phyloP scores from a whole-genome alignment of 306 rosid genomes.

The Benincasa hispida region DNA sequence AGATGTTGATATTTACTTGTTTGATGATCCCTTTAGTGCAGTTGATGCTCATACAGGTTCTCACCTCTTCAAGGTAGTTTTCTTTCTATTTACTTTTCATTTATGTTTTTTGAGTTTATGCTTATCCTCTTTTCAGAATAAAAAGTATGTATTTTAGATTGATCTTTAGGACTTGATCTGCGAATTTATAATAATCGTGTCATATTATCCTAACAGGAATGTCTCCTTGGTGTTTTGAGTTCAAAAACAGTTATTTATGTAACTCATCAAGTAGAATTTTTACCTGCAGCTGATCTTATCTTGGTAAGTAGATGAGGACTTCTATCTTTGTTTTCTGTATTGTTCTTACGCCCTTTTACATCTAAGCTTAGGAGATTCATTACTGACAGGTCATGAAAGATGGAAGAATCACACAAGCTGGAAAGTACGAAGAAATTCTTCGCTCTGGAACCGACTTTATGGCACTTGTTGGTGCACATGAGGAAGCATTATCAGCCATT shows the following conservation, averaged over 20 bases:
- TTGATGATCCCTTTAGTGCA: conserved; percentile 91
- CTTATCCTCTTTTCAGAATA: background rate
- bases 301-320: conserved; percentile 30
- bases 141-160: background rate
- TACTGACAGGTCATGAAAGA: conserved; percentile 68
- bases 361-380: background rate
- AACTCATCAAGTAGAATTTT: conserved; percentile 84
- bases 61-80: conserved; percentile 53
- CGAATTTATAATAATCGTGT: background rate
- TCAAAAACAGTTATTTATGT: conserved; percentile 72
- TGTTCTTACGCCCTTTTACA: background rate
- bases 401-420: conserved; percentile 62
- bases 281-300: conserved; percentile 75
- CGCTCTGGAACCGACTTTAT: conserved; percentile 53
- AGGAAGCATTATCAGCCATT: conserved; percentile 59
- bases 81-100: background rate
- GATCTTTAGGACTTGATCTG: background rate
- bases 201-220: conserved; percentile 35
- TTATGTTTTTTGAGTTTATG: background rate
- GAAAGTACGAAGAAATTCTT: conserved; percentile 55
- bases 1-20: conserved; percentile 69
- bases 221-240: conserved; percentile 57
- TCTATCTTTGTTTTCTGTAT: background rate
- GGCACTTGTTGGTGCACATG: conserved; percentile 83
- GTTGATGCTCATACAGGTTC: conserved; percentile 97